Conservation (phyloP, 2,329 filamentous ascomycete species). For the Penicillium frequentans region DNA sequence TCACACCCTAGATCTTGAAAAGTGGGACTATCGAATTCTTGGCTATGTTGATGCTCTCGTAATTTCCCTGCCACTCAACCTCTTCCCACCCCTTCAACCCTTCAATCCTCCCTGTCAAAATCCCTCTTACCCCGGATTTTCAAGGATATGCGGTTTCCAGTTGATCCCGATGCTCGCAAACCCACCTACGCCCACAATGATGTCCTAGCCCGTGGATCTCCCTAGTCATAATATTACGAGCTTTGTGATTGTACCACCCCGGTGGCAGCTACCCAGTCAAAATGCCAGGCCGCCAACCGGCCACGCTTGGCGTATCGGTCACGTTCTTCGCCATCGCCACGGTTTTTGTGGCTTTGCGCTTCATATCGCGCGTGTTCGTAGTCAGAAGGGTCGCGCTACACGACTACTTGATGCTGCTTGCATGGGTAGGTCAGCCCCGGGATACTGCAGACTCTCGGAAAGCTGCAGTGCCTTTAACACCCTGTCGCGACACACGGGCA, state of each 20-base stretch:
- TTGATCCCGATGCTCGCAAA: conserved; percentile 2
- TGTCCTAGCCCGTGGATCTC: not conserved
- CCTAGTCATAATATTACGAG: not conserved
- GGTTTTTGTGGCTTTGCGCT: conserved; percentile 71
- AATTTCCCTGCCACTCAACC: no score
- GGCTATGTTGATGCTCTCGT: not conserved
- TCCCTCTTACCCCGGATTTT: conserved; percentile 16
- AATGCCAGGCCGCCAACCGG: conserved; percentile 37
- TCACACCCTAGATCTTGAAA: not conserved
- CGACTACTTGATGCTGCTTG: conserved; percentile 77
- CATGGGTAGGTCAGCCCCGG: conserved; percentile 60
- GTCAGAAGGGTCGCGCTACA: conserved; percentile 72
- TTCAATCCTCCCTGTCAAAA: no score
- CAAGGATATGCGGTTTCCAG: not conserved
- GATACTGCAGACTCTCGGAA: conserved; percentile 11
- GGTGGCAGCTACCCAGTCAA: conserved; percentile 9
- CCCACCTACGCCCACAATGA: not conserved
- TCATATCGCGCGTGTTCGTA: conserved; percentile 71
- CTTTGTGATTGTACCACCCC: conserved; percentile 1
- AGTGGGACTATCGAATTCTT: not conserved
- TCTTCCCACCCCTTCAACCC: not conserved
- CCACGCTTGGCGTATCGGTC: conserved; percentile 45
- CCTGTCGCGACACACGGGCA: not conserved
- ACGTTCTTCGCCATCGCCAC: conserved; percentile 64
- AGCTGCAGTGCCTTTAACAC: conserved; percentile 3